Conservation (phyloP, 495 filamentous ascomycete genomes). For the Delitschia confertaspora region DNA sequence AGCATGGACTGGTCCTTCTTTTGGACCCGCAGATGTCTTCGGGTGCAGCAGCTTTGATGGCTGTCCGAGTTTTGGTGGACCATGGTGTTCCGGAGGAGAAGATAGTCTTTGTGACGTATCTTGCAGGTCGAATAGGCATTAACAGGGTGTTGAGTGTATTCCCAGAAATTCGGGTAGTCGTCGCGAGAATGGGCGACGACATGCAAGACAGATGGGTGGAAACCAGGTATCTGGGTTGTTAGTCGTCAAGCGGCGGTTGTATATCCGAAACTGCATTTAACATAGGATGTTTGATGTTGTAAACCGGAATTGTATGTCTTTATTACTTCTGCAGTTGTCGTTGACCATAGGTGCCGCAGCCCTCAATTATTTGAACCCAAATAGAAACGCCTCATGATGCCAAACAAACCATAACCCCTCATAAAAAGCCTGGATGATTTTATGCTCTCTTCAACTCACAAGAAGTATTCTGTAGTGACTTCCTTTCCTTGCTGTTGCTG, state of each 20-base stretch:
- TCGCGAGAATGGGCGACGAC: constrained; percentile 68
- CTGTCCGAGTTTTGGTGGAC: constrained; percentile 85
- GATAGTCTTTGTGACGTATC: constrained; percentile 83
- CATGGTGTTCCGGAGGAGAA: constrained; percentile 80
- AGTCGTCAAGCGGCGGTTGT: constrained; percentile 19
- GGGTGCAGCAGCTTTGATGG: constrained; percentile 92
- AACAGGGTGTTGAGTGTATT: constrained; percentile 79
- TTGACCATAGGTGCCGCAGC: too few species aligned
- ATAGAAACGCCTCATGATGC: too few species aligned
- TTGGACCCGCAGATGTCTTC: constrained; percentile 90
- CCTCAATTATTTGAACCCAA: too few species aligned
- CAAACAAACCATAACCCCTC: too few species aligned
- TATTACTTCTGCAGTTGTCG: too few species aligned
- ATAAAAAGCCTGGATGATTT: too few species aligned
- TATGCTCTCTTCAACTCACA: too few species aligned
- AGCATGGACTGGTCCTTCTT: constrained; percentile 71
- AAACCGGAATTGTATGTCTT: too few species aligned
- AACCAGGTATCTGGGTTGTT: constrained; percentile 71
- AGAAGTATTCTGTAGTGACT: constrained; percentile 64
- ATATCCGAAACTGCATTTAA: too few species aligned
- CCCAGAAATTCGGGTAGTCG: constrained; percentile 72
- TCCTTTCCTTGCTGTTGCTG: constrained; percentile 55
- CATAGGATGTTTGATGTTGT: too few species aligned
- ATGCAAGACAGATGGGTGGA: constrained; percentile 77
- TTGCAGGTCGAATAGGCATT: constrained; percentile 70